phyloP scores from a whole-genome alignment of 352 stramenopile species.

The Phytophthora cryptogea region DNA sequence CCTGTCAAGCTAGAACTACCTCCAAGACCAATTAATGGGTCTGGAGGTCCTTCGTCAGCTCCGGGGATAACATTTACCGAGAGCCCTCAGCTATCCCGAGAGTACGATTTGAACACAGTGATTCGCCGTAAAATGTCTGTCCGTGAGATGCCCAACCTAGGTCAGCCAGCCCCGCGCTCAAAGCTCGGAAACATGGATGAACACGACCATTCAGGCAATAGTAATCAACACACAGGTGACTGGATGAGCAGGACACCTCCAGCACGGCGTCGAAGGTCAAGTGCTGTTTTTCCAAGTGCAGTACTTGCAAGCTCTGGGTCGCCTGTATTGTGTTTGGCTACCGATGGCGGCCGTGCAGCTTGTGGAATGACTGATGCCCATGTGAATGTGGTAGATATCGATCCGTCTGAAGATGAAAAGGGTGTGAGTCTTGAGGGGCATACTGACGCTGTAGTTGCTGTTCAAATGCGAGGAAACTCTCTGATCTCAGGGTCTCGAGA shows the following conservation, averaged over 20 bases:
- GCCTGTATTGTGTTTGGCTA: conserved; percentile 63
- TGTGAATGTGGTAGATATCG: conserved; percentile 49
- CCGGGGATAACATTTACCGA: conserved; percentile 30
- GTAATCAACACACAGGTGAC: conserved; percentile 23
- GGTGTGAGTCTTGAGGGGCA: conserved; percentile 60
- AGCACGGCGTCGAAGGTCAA: conserved; percentile 28
- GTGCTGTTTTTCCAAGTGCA: conserved; percentile 27
- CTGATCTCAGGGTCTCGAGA: conserved; percentile 76
- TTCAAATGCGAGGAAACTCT: conserved; percentile 63
- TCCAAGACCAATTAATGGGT: conserved; percentile 4
- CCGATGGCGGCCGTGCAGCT: conserved; percentile 49
- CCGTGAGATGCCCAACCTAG: conserved; percentile 35
- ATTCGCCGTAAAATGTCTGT: conserved; percentile 82
- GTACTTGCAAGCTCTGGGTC: conserved; percentile 29
- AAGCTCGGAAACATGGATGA: conserved; percentile 5
- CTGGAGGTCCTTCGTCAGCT: conserved; percentile 4
- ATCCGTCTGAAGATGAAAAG: conserved; percentile 35
- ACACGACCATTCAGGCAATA: not conserved
- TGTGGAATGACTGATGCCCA: conserved; percentile 52
- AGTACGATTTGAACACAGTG: conserved; percentile 81
- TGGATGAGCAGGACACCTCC: conserved; percentile 34
- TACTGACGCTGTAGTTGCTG: conserved; percentile 50
- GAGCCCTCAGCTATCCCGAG: conserved; percentile 44
- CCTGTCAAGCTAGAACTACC: conserved; percentile 1
- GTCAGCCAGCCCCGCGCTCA: conserved; percentile 4